Evolutionary conservation across 805 yeast genomes (phyloP).

Genomic region (Nakazawaea populi): DNA sequence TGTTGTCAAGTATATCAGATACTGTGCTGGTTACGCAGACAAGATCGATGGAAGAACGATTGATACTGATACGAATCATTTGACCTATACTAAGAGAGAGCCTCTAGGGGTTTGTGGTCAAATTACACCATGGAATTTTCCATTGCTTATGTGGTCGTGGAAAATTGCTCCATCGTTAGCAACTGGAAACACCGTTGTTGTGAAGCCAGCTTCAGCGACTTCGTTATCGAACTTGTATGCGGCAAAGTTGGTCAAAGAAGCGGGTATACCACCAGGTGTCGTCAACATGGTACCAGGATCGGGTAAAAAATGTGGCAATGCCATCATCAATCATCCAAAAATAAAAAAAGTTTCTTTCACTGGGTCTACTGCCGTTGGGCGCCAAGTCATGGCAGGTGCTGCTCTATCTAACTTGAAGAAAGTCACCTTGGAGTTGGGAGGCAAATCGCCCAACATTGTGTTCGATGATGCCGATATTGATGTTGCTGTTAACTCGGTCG

Average conservation of each 20-base stretch:
- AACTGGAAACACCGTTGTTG: slow-evolving; percentile 66
- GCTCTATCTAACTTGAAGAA: slow-evolving; percentile 71
- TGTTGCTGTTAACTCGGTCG: slow-evolving; percentile 42
- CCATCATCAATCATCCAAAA: slow-evolving; percentile 61
- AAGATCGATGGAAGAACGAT: slow-evolving; percentile 60
- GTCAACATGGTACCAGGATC: slow-evolving; percentile 70
- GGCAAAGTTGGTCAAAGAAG: slow-evolving; percentile 55
- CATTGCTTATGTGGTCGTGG: slow-evolving; percentile 75
- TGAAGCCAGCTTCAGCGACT: slow-evolving; percentile 75
- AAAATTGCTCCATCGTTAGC: slow-evolving; percentile 75
- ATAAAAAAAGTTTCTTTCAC: slow-evolving; percentile 77
- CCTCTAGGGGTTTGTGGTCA: slow-evolving; percentile 82
- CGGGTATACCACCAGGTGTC: slow-evolving; percentile 73
- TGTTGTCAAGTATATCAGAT: slow-evolving; percentile 59
- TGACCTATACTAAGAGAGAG: slow-evolving; percentile 62
- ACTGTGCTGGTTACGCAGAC: slow-evolving; percentile 71
- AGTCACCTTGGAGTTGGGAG: slow-evolving; percentile 78
- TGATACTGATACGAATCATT: slow-evolving; percentile 57
- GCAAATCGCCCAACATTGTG: slow-evolving; percentile 74
- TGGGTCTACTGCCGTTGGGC: slow-evolving; percentile 76
- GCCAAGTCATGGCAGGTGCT: slow-evolving; percentile 61
- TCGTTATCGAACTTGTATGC: slow-evolving; percentile 67
- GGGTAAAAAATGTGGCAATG: slow-evolving; percentile 68
- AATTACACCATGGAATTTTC: slow-evolving; percentile 84
- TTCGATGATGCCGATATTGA: slow-evolving; percentile 63